Evolutionary conservation across 1,139 yeast genomes (phyloP), one percentile per base, ranked within the genome.

Genomic region (Candida labiduridarum): DNA sequence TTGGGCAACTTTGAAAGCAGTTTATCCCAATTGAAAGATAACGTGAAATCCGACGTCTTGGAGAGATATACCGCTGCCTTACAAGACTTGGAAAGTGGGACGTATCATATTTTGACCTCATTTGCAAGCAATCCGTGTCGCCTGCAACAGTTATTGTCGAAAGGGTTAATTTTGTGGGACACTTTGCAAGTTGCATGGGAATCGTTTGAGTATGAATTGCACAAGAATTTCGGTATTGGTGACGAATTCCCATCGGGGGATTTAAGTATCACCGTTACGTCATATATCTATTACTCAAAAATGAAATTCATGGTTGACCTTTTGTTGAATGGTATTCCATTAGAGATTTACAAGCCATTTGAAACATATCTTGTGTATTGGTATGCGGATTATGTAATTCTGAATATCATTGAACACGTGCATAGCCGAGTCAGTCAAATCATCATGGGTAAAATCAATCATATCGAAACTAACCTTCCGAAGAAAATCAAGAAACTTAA

Each of bases 111-210:
- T 59, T 63, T 88, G 38, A 79, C 83, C 11, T 72, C 79, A 2
- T 71, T 76, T 54, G 85, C 89, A 15, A 88, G 85, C 64, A 92
- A 92, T 61, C 83, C 89, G 25, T 84, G 96, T 49, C 79, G 97
- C 48, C 94, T 89, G 62, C 81, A 97, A 56, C 97, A 90, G 62
- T 59, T 75, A 75, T 82, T 59, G 68, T 86, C 64, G 65, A 84
- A 59, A 74, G 85, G 64, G 69, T 79, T 63, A 59, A 83, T 56
- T 59, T 63, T 83, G 2, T 89, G 95, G 87, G 97, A 94, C 64
- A 79, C 90, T 2, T 70, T 90, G 33, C 97, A 92, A 63, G 96
- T 87, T 4, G 73, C 75, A 41, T 69, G 82, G 56, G 90, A 87
- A 59, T 63, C 68, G 4, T 68, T 80, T 42, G 90, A 84, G 59